Conservation (phyloP, 768 basidiomycete genomes). For the Gautieria morchelliformis region DNA sequence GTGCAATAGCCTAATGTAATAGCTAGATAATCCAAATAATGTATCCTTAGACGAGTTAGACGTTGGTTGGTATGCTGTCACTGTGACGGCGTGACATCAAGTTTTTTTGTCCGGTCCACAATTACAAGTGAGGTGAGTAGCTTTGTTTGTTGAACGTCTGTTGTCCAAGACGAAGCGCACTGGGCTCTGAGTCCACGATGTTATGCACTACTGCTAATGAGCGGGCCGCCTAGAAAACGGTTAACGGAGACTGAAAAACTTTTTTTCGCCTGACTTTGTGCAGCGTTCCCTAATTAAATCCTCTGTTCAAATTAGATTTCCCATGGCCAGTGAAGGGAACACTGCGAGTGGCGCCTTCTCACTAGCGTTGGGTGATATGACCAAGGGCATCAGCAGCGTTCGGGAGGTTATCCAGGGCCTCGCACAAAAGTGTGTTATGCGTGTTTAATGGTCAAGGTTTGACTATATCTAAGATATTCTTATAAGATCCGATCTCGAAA, state of each 20-base stretch:
- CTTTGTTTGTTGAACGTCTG: neutral
- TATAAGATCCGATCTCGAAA: slow-evolving; percentile 30
- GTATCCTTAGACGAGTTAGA: too few species aligned
- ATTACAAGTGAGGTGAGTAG: neutral
- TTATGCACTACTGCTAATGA: slow-evolving; percentile 41
- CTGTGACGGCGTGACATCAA: too few species aligned
- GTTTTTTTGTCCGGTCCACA: neutral
- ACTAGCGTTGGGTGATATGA: slow-evolving; percentile 44
- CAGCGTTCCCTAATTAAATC: slow-evolving; percentile 5
- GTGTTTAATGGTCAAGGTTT: neutral
- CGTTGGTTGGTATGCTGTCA: too few species aligned
- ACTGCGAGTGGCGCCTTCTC: slow-evolving; percentile 13
- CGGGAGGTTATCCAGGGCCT: slow-evolving; percentile 46
- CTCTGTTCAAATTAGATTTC: neutral
- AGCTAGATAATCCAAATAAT: too few species aligned
- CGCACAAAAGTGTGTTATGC: slow-evolving; percentile 40
- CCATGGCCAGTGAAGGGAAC: slow-evolving; percentile 6
- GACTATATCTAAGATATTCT: slow-evolving; percentile 12
- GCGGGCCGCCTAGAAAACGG: slow-evolving; percentile 61
- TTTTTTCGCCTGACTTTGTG: slow-evolving; percentile 7
- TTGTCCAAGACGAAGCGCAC: slow-evolving; percentile 43
- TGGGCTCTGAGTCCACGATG: slow-evolving; percentile 52
- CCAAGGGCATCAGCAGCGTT: slow-evolving; percentile 48
- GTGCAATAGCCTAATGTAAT: too few species aligned
- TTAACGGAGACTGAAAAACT: slow-evolving; percentile 32